Base-by-base conservation (phyloP, 768 basidiomycete genomes). In the Russula dissimulans region DNA sequence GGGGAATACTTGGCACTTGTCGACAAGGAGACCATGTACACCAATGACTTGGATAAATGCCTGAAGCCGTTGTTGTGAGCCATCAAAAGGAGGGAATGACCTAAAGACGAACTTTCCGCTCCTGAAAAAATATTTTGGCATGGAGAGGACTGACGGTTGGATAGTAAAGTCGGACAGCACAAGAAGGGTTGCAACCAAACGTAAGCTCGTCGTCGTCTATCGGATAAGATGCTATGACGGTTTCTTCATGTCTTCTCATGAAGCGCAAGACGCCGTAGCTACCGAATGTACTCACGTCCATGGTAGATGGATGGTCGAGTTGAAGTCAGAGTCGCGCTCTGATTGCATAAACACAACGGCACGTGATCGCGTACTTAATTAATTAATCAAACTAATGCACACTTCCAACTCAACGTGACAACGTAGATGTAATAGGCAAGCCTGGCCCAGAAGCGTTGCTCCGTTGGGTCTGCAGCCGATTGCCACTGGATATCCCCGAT, bases 141-240 rank as follows among this genome's bases (percentile, higher is more conserved):
- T 90, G 88, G 0, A 87, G 62, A 4, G 78, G 73, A 43, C 79
- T 81, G 54, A 89, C 79, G 45, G 79, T 77, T 1, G 78, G 72
- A 67, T 89, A 89, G 69, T 88, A 89, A 41, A 90, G 73, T 44
- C 88, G 75, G 18, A 90, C 81, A 61, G 82, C 78, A 68, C 87
- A 89, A 0, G 71, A 69, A 0, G 77, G 77, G 67, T 85, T 83
- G 60, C 85, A 78, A 48, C 88, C 87, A 71, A 90, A 83, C 0
- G 87, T 85, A 53, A 88, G 74, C 54, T 80, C 75, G 22, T 82
- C 78, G 4, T 81, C 77, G 72, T 90, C 87, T 66, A 90, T 82
- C 4, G 87, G 87, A 62, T 85, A 90, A 1, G 85, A 77, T 1
- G 87, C 84, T 29, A 88, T 73, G 9, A 80, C 72, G 0, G 72